Percentiles rank a stretch among this genome's conserved stretches.
Conservation (phyloP, 345 rosid genomes). For the Eucalyptus sp. region DNA sequence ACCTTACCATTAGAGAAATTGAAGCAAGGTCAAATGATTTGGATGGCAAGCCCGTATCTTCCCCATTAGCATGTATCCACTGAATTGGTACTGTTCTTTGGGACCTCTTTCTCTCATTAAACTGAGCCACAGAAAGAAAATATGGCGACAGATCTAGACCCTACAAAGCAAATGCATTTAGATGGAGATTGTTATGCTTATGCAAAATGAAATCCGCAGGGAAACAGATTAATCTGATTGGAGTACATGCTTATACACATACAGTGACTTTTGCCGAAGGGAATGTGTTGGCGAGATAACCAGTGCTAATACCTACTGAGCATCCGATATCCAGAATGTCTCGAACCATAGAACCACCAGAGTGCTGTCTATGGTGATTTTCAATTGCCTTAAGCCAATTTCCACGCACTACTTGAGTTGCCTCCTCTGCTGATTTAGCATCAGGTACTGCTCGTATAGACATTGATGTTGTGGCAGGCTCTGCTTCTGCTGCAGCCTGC, state of each 20-base stretch:
- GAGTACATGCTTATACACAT: background rate
- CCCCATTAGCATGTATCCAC: conserved; percentile 59
- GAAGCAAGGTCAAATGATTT: conserved; percentile 45
- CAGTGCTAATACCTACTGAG: conserved; percentile 53
- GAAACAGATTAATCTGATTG: background rate
- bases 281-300: conserved; percentile 39
- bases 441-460: conserved; percentile 32
- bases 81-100: conserved; percentile 20
- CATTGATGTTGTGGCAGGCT: conserved; percentile 49
- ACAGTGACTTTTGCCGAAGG: conserved; percentile 46
- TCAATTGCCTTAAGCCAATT: conserved; percentile 41
- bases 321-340: conserved; percentile 58
- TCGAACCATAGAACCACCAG: conserved; percentile 13
- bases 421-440: conserved; percentile 37
- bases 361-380: conserved; percentile 26
- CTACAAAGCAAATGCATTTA: conserved; percentile 9
- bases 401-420: conserved; percentile 33
- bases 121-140: conserved; percentile 56
- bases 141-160: conserved; percentile 60
- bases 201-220: background rate
- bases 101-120: conserved; percentile 27
- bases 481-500: conserved; percentile 75
- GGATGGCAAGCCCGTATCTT: conserved; percentile 48
- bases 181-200: background rate
- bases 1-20: conserved; percentile 31